Conservation (phyloP, 768 basidiomycete species). For the Mycena sanguinolenta region DNA sequence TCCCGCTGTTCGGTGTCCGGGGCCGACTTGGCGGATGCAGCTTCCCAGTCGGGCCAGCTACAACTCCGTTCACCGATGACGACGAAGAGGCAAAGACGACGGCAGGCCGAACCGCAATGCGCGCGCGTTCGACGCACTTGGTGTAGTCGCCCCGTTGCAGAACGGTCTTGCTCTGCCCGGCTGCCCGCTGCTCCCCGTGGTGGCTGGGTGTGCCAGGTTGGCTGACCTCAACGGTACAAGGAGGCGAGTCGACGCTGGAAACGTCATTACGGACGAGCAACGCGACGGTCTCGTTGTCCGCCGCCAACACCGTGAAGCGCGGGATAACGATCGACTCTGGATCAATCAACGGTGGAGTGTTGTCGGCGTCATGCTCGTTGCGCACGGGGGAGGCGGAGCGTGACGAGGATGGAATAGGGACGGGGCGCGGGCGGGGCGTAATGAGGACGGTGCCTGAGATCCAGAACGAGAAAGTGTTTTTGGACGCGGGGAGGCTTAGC, state of each 20-base stretch:
- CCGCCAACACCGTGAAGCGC: constrained; percentile 75
- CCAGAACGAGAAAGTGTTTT: constrained; percentile 74
- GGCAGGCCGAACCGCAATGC: constrained; percentile 32
- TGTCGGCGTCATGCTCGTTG: constrained; percentile 38
- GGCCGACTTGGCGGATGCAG: constrained; percentile 44
- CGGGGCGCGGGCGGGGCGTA: constrained; percentile 54
- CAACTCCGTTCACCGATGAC: constrained; percentile 24
- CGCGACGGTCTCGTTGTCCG: constrained; percentile 71
- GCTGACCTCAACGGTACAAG: constrained; percentile 71
- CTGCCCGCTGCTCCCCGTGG: constrained; percentile 65
- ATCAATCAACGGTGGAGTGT: constrained; percentile 42
- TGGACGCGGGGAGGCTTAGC: constrained; percentile 67
- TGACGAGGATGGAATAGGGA: constrained; percentile 43
- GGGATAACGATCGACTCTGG: constrained; percentile 73
- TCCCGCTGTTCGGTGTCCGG: constrained; percentile 52
- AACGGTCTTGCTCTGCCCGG: constrained; percentile 52
- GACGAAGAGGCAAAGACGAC: constrained; percentile 28
- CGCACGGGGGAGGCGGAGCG: constrained; percentile 36
- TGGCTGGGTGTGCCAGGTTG: constrained; percentile 62
- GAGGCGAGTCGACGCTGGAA: constrained; percentile 45
- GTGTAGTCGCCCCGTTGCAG: constrained; percentile 38
- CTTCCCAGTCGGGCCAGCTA: constrained; percentile 22
- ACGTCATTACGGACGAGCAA: constrained; percentile 73
- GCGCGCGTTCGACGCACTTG: constrained; percentile 39
- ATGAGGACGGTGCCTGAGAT: constrained; percentile 77